Conservation (phyloP, 208 protist species). For the Leishmania amazonensis region DNA sequence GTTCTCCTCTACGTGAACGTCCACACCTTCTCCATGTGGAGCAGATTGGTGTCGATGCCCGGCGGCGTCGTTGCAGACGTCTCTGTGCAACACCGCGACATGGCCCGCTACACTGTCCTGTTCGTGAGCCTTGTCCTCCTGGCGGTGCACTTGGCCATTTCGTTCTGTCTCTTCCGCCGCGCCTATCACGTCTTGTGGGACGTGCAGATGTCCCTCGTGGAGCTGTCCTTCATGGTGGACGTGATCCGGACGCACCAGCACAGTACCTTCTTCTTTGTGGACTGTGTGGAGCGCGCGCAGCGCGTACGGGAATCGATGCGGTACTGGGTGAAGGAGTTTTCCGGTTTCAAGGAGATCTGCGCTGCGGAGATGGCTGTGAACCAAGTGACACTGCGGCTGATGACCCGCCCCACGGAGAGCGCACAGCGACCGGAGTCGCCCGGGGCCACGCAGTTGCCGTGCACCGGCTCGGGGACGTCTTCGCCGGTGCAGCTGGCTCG, state of each 20-base stretch:
- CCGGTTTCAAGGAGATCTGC: slow-evolving; percentile 7
- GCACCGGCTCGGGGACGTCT: neutral
- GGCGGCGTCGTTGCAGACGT: neutral
- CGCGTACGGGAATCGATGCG: neutral
- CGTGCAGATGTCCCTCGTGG: slow-evolving; percentile 5
- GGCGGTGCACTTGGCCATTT: slow-evolving; percentile 1
- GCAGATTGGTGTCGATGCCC: neutral
- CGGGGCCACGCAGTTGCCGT: neutral
- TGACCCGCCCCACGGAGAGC: neutral
- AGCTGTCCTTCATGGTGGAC: slow-evolving; percentile 11
- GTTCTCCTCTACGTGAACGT: slow-evolving; percentile 32
- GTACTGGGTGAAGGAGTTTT: slow-evolving; percentile 22
- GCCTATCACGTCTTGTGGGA: slow-evolving; percentile 4
- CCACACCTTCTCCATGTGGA: slow-evolving; percentile 1
- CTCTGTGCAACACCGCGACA: neutral
- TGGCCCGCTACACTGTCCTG: slow-evolving; percentile 31
- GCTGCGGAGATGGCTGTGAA: slow-evolving; percentile 15
- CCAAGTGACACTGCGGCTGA: slow-evolving; percentile 7
- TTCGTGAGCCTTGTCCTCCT: slow-evolving; percentile 18
- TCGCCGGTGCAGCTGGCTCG: neutral
- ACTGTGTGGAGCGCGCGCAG: slow-evolving; percentile 15
- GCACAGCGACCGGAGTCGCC: neutral
- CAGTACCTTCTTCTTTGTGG: slow-evolving; percentile 20
- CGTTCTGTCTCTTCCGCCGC: slow-evolving; percentile 5
- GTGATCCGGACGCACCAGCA: neutral